A percentile compares a stretch with the other conserved stretches of the same genome.
Evolutionary conservation across 208 protist genomes (phyloP).

Genomic region (Naegleria lovaniensis): DNA sequence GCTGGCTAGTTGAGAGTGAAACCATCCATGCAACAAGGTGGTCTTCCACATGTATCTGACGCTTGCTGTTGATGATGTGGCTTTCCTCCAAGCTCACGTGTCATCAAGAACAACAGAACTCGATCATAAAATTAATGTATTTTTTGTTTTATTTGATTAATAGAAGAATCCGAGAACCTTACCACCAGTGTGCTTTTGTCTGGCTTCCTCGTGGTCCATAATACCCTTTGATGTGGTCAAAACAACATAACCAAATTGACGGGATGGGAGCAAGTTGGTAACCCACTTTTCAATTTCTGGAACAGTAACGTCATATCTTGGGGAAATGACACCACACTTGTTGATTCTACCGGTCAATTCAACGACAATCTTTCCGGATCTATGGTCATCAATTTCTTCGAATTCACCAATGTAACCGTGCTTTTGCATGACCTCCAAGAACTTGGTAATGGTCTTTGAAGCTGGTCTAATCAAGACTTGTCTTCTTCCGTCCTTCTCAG

Average conservation of each 20-base stretch:
- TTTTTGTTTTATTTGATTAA: conserved; percentile 60
- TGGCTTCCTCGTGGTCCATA: conserved; percentile 99
- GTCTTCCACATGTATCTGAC: no score
- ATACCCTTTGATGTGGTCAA: conserved; percentile 99
- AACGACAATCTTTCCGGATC: conserved; percentile 99
- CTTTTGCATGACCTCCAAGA: conserved; percentile 99
- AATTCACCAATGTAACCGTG: conserved; percentile 99
- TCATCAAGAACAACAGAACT: no score
- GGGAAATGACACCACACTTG: conserved; percentile 99
- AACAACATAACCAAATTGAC: conserved; percentile 99
- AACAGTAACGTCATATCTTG: conserved; percentile 93
- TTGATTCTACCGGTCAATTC: conserved; percentile 99
- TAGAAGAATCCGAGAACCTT: conserved; percentile 99
- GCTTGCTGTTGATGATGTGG: no score
- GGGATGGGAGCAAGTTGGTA: conserved; percentile 96
- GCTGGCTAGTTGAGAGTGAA: not conserved
- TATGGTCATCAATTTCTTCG: conserved; percentile 99
- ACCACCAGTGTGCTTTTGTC: conserved; percentile 96
- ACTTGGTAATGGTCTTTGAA: conserved; percentile 99
- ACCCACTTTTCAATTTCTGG: conserved; percentile 97
- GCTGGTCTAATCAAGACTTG: conserved; percentile 98
- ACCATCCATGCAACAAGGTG: no score
- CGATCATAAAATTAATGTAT: not conserved
- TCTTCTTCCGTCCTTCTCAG: conserved; percentile 97
- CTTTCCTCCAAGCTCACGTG: no score